Evolutionary conservation across 2,329 filamentous ascomycete species (phyloP).

Genomic region (Plenodomus tracheiphilus): DNA sequence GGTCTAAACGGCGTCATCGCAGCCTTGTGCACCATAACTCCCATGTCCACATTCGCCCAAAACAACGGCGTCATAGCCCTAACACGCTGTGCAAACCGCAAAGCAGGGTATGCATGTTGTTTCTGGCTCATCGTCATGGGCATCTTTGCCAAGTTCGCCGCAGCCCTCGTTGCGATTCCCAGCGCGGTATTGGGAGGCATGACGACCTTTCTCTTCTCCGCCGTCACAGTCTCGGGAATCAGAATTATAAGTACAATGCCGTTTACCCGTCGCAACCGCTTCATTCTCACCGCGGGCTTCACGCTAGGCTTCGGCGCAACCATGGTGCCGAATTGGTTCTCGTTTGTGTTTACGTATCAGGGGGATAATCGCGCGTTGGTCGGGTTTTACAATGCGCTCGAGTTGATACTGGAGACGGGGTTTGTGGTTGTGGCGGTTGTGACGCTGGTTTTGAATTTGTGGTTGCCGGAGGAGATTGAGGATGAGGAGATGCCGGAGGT

Average conservation of each 20-base stretch:
- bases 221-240: constrained; percentile 77
- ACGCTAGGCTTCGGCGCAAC: constrained; percentile 67
- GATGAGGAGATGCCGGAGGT: constrained; percentile 56
- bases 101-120: constrained; percentile 77
- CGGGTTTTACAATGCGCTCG: constrained; percentile 73
- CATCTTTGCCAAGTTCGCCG: constrained; percentile 81
- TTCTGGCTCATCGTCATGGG: constrained; percentile 80
- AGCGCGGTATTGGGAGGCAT: constrained; percentile 53
- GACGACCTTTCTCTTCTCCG: constrained; percentile 77
- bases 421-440: constrained; percentile 74
- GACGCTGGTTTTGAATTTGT: constrained; percentile 72
- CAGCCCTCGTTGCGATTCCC: constrained; percentile 76
- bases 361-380: constrained; percentile 68
- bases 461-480: constrained; percentile 75
- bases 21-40: constrained; percentile 76
- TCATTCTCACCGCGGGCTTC: constrained; percentile 76
- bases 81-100: constrained; percentile 79
- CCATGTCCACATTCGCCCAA: constrained; percentile 63
- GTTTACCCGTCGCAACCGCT: constrained; percentile 79
- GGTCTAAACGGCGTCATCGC: constrained; percentile 75
- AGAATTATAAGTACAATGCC: constrained; percentile 72
- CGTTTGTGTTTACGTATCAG: constrained; percentile 71
- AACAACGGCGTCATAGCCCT: constrained; percentile 62
- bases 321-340: constrained; percentile 63
- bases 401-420: constrained; percentile 58